Percentiles rank a stretch among this genome's conserved stretches.
phyloP scores from a whole-genome alignment of 306 rosid species.

The Lagenaria siceraria region DNA sequence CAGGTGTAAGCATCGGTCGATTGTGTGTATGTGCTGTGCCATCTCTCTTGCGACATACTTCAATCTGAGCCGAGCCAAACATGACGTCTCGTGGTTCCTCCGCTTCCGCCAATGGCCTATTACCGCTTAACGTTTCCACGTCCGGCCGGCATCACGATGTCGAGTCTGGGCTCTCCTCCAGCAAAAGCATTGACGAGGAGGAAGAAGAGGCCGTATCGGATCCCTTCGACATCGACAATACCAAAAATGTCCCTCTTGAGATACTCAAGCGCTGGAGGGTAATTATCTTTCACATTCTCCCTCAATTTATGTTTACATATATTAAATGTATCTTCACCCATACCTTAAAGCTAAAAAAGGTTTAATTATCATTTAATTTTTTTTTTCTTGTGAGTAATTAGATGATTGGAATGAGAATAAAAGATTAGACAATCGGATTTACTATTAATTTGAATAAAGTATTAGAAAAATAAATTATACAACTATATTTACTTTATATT shows the following conservation, averaged over 20 bases:
- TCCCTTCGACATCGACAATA: constrained; percentile 62
- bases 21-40: constrained; percentile 13
- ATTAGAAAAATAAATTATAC: too few species aligned
- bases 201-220: constrained; percentile 16
- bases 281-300: neutral
- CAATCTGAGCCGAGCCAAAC: neutral
- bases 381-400: neutral
- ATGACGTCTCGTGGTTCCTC: constrained; percentile 51
- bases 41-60: constrained; percentile 15
- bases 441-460: too few species aligned
- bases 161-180: constrained; percentile 18
- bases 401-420: neutral
- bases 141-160: constrained; percentile 4
- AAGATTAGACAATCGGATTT: too few species aligned
- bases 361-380: neutral
- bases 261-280: constrained; percentile 80
- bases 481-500: too few species aligned
- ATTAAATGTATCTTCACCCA: too few species aligned
- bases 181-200: neutral
- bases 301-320: neutral
- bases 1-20: neutral
- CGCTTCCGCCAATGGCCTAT: constrained; percentile 36
- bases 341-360: too few species aligned
- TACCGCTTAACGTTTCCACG: constrained; percentile 12
- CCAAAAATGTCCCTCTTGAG: constrained; percentile 65